Evolutionary conservation across 805 yeast genomes (phyloP), one percentile per base, ranked within the genome.

Genomic region (Cyberlindnera bimundalis): DNA sequence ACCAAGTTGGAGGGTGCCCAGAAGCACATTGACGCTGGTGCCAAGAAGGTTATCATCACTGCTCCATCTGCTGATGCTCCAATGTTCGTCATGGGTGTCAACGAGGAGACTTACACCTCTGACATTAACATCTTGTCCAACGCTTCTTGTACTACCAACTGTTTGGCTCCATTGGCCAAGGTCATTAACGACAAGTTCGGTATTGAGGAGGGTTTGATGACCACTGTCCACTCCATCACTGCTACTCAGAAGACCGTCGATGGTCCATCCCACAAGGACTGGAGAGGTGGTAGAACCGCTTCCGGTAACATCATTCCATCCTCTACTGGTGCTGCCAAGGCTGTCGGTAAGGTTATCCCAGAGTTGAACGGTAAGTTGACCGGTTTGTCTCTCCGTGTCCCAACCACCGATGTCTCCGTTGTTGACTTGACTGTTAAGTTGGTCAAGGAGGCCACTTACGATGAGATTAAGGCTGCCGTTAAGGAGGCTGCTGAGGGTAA

Each of bases 261-360:
- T 68, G 96, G 96, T 73, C 95, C 96, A 60, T 86, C 96, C 67
- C 88, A 82, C 79, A 88, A 88, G 79, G 96, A 88, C 78, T 88
- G 96, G 96, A 84, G 96, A 81, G 96, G 96, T 68, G 96, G 96
- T 69, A 84, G 96, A 76, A 84, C 96, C 59, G 96, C 96, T 65
- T 83, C 91, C 50, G 95, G 90, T 65, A 88, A 88, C 84, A 85
- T 88, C 68, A 88, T 88, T 58, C 96, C 96, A 64, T 86, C 95
- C 29, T 84, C 96, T 51, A 88, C 96, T 51, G 96, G 96, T 81
- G 96, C 96, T 61, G 96, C 96, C 63, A 88, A 88, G 82, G 96
- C 96, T 54, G 96, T 88, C 59, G 96, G 96, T 68, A 86, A 86
- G 79, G 96, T 88, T 59, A 82, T 88, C 61, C 96, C 96, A 54